Base-by-base conservation (phyloP, 805 yeast species). In the Tetrapisispora pingtungensis region DNA sequence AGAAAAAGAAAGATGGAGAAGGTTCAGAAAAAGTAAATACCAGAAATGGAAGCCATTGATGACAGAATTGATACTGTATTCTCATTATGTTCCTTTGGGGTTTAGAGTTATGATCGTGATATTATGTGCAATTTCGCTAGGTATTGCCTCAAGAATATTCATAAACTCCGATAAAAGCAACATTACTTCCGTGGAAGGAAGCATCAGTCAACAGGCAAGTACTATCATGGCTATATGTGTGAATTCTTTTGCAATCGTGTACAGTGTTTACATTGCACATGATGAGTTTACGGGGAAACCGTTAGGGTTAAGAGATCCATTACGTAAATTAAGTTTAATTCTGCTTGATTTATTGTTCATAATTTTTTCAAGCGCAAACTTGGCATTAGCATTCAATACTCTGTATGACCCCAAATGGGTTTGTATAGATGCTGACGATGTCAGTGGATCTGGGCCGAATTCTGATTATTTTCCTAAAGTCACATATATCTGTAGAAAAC, bases 201-300 rank as follows among this genome's bases (percentile, higher is more conserved):
- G 66, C 12, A 64, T 85, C 7, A 68, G 73, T 7, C 95, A 84
- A 58, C 88, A 84, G 56, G 83, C 98, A 15, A 81, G 95, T 53
- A 85, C 97, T 0, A 80, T 89, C 37, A 87, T 93, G 95, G 93
- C 97, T 3, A 74, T 93, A 2, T 79, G 79, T 42, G 95, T 90
- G 4, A 90, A 88, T 56, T 69, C 86, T 26, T 70, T 80, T 49
- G 95, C 96, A 3, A 65, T 86, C 22, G 73, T 78, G 0, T 93
- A 93, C 59, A 72, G 88, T 45, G 65, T 80, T 3, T 88, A 85
- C 62, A 85, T 90, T 60, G 79, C 95, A 2, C 80, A 78, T 56
- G 97, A 93, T 62, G 98, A 93, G 63, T 90, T 86, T 63, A 75
- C 81, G 20, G 94, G 96, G 13, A 83, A 86, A 58, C 98, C 97